phyloP scores from a whole-genome alignment of 2,329 filamentous ascomycete species.

The Ophiostoma perfectum region DNA sequence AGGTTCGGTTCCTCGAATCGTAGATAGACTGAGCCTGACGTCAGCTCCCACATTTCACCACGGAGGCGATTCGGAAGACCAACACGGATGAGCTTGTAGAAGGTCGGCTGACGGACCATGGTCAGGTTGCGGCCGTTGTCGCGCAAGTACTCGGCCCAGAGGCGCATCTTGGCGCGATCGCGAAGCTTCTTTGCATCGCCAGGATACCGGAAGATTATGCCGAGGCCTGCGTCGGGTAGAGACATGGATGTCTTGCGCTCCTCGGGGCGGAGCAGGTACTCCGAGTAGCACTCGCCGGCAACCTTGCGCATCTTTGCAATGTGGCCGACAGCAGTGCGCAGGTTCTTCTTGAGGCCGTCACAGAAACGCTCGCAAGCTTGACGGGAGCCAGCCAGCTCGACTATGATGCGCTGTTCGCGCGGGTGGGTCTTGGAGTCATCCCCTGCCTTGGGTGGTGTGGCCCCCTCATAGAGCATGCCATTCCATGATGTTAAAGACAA shows the following conservation, averaged over 20 bases:
- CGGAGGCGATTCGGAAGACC: slow-evolving; percentile 87
- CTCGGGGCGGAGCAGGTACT: slow-evolving; percentile 65
- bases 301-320: slow-evolving; percentile 79
- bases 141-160: slow-evolving; percentile 94
- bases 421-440: slow-evolving; percentile 27
- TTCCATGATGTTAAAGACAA: slow-evolving; percentile 96
- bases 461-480: slow-evolving; percentile 53
- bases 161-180: slow-evolving; percentile 91
- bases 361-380: slow-evolving; percentile 92
- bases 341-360: slow-evolving; percentile 84
- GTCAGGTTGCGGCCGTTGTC: slow-evolving; percentile 94
- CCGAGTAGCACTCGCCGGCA: slow-evolving; percentile 81
- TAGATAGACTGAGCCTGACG: slow-evolving; percentile 84
- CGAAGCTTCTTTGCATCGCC: slow-evolving; percentile 90
- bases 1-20: slow-evolving; percentile 79
- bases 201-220: slow-evolving; percentile 88
- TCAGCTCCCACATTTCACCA: slow-evolving; percentile 93
- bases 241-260: slow-evolving; percentile 57
- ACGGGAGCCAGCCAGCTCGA: slow-evolving; percentile 84
- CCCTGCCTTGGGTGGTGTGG: slow-evolving; percentile 37
- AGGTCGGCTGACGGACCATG: slow-evolving; percentile 88
- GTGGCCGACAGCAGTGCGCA: slow-evolving; percentile 80
- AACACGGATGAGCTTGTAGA: slow-evolving; percentile 94
- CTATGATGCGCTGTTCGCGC: slow-evolving; percentile 76
- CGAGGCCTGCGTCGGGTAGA: slow-evolving; percentile 86